Percentiles rank a stretch among this genome's conserved stretches.
Conservation (phyloP, 225 moss, liverwort and hornwort species). For the Sphagnum tenellum region DNA sequence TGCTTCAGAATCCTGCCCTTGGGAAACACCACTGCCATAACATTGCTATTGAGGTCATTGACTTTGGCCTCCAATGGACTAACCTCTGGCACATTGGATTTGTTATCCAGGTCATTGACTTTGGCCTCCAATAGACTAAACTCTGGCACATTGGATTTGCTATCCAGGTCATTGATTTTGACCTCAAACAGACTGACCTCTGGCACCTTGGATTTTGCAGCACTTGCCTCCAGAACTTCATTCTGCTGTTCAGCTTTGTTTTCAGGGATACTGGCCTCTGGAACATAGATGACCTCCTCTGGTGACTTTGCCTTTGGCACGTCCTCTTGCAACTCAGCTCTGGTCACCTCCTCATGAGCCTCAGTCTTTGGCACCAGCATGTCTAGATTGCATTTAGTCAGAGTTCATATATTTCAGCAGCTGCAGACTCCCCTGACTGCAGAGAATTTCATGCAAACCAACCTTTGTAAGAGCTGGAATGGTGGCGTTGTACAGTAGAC, state of each 20-base stretch:
- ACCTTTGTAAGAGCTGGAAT: too few relatives aligned
- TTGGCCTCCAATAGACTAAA: not conserved
- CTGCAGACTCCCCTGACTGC: too few relatives aligned
- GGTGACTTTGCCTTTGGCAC: not conserved
- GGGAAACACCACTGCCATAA: not conserved
- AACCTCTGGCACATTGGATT: too few relatives aligned
- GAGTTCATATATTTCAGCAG: too few relatives aligned
- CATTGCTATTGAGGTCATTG: not conserved
- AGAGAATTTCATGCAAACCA: too few relatives aligned
- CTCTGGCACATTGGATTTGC: too few relatives aligned
- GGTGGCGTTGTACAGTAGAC: too few relatives aligned
- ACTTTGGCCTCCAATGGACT: not conserved
- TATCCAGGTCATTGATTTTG: not conserved
- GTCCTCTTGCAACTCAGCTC: not conserved
- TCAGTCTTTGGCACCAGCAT: slow-evolving; percentile 1
- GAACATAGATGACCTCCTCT: not conserved
- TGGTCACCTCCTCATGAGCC: not conserved
- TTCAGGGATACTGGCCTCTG: not conserved
- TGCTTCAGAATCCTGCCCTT: not conserved
- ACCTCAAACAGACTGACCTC: not conserved
- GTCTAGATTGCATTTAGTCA: not conserved
- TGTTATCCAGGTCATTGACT: not conserved
- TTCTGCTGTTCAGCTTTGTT: not conserved
- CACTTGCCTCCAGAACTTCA: not conserved
- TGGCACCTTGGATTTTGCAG: not conserved